These are phyloP conservation scores for Tetrahymena borealis DNA, from an alignment of 73 alveolate genomes.

Conservation along the genomic window DNA sequence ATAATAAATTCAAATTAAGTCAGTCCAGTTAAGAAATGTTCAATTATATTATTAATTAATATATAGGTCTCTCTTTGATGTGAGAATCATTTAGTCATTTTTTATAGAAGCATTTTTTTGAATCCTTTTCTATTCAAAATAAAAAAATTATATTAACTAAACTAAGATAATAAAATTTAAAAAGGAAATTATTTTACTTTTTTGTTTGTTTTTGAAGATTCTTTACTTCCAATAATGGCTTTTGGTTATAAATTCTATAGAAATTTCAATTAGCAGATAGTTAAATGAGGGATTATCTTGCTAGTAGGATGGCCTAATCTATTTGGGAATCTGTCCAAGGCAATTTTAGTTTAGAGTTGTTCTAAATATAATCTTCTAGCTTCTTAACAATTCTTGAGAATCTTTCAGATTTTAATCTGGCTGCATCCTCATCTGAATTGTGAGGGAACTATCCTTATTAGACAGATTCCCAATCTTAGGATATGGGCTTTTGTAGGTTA, in stretches of 20 bases:
- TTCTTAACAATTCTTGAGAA: background rate
- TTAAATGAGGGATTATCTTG: background rate
- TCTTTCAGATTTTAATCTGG: background rate
- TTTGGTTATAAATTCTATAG: background rate
- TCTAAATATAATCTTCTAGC: background rate
- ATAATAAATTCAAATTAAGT: no score
- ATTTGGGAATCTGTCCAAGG: background rate
- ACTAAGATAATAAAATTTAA: no score
- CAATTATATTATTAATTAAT: no score
- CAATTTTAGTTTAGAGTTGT: background rate
- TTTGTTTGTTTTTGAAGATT: no score
- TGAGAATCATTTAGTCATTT: no score
- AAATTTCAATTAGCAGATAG: background rate
- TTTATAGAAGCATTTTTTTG: no score
- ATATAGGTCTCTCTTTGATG: no score
- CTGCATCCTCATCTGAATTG: background rate
- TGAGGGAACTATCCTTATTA: background rate
- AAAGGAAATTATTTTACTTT: no score
- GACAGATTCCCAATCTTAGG: background rate
- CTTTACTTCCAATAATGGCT: background rate
- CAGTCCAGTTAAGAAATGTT: no score
- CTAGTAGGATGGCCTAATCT: background rate
- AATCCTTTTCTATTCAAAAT: no score
- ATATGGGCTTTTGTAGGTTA: background rate
- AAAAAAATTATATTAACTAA: no score